These are phyloP conservation scores for Asterophora parasitica DNA, from an alignment of 768 basidiomycete genomes.

Conservation along the genomic window DNA sequence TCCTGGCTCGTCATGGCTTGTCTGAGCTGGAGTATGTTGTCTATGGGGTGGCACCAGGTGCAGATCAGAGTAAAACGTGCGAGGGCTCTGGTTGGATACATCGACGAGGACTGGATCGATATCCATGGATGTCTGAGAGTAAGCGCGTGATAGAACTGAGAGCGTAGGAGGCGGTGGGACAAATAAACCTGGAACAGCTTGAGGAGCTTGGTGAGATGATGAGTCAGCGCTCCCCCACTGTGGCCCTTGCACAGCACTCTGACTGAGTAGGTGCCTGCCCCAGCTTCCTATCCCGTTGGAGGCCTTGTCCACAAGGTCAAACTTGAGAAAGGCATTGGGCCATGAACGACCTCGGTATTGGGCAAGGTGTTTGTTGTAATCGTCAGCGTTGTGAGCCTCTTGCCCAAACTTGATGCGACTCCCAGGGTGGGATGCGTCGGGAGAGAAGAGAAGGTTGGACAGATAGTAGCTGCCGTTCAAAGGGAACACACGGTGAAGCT, in stretches of 20 bases:
- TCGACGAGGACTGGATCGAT: constrained; percentile 10
- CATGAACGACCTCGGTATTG: constrained; percentile 49
- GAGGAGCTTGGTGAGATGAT: constrained; percentile 1
- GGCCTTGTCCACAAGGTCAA: constrained; percentile 53
- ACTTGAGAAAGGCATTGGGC: constrained; percentile 56
- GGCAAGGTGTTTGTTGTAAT: constrained; percentile 49
- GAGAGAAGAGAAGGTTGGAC: constrained; percentile 66
- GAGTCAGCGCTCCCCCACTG: constrained; percentile 1
- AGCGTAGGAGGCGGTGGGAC: constrained; percentile 33
- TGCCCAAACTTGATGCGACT: constrained; percentile 56
- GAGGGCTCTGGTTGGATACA: neutral
- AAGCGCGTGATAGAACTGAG: constrained; percentile 20
- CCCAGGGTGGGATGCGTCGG: constrained; percentile 41
- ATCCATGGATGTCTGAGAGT: constrained; percentile 21
- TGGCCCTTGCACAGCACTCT: constrained; percentile 8
- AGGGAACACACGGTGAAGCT: constrained; percentile 73
- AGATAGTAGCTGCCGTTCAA: constrained; percentile 56
- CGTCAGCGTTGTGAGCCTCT: constrained; percentile 53
- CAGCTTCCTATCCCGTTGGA: constrained; percentile 30
- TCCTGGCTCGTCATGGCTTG: constrained; percentile 8
- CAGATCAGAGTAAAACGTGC: neutral
- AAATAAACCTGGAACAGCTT: constrained; percentile 25
- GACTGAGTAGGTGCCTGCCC: neutral
- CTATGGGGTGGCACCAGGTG: constrained; percentile 6
- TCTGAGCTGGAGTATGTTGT: constrained; percentile 2